phyloP scores from a whole-genome alignment of 1,139 yeast species.

The Blastobotrys ciferrii region DNA sequence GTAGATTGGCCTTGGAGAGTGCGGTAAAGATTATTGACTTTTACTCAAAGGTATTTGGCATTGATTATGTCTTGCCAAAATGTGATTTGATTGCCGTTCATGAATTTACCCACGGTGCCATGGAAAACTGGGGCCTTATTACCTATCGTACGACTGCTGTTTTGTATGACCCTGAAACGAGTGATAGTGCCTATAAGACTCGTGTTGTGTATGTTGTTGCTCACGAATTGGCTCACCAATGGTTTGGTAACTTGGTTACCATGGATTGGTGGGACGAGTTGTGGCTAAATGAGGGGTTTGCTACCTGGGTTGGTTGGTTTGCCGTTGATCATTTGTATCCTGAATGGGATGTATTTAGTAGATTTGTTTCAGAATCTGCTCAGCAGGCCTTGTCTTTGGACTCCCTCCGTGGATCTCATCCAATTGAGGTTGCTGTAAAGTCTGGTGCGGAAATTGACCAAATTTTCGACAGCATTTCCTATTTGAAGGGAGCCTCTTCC shows the following conservation, averaged over 20 bases:
- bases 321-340: constrained; percentile 77
- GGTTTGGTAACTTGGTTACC: constrained; percentile 90
- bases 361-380: constrained; percentile 64
- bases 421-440: constrained; percentile 80
- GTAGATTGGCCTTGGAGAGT: constrained; percentile 65
- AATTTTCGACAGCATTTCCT: constrained; percentile 82
- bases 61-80: constrained; percentile 77
- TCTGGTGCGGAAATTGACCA: constrained; percentile 83
- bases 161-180: constrained; percentile 62
- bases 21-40: constrained; percentile 75
- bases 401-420: constrained; percentile 77
- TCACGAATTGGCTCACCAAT: constrained; percentile 90
- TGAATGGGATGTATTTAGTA: constrained; percentile 83
- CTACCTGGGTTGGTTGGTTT: constrained; percentile 86
- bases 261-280: constrained; percentile 96
- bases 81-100: constrained; percentile 82
- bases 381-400: constrained; percentile 72
- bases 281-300: constrained; percentile 91
- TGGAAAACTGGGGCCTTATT: constrained; percentile 90
- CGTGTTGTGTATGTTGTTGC: constrained; percentile 85
- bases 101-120: constrained; percentile 82
- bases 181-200: constrained; percentile 66
- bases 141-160: constrained; percentile 80
- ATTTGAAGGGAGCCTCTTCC: constrained; percentile 77
- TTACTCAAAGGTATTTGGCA: constrained; percentile 67